Conservation (phyloP, 495 filamentous ascomycete species). For the Umbilicaria muhlenbergii region DNA sequence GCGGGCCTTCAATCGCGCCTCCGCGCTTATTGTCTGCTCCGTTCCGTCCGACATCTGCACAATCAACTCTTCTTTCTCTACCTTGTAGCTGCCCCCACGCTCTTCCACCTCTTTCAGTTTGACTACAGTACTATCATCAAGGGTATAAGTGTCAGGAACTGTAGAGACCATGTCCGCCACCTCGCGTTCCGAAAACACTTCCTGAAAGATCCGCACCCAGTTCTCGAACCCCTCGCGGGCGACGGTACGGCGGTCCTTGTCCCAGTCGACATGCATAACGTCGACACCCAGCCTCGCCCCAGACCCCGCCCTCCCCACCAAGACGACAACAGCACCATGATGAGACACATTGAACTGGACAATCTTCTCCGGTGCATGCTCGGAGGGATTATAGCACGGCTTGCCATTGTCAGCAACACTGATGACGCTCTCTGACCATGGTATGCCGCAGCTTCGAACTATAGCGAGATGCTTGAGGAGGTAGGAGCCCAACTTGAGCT, state of each 20-base stretch:
- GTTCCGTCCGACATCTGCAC: conserved; percentile 6
- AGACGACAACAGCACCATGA: conserved; percentile 61
- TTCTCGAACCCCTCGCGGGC: conserved; percentile 36
- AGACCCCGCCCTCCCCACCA: conserved; percentile 35
- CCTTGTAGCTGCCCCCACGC: conserved; percentile 14
- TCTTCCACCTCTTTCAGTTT: conserved; percentile 15
- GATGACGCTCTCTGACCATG: conserved; percentile 50
- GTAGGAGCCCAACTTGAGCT: conserved; percentile 55
- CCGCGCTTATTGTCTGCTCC: conserved; percentile 5
- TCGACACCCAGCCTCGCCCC: conserved; percentile 20
- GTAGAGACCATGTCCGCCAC: conserved; percentile 40
- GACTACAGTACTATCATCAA: conserved; percentile 17
- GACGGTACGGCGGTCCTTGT: conserved; percentile 21
- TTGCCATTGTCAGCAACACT: conserved; percentile 47
- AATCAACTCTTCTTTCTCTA: conserved; percentile 14
- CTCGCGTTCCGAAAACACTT: conserved; percentile 53
- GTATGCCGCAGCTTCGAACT: conserved; percentile 39
- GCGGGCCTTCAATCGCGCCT: conserved; percentile 34
- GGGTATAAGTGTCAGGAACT: conserved; percentile 13
- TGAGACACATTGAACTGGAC: conserved; percentile 83
- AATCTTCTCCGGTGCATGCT: conserved; percentile 14
- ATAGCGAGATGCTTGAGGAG: conserved; percentile 69
- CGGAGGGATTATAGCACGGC: conserved; percentile 40
- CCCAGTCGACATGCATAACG: conserved; percentile 12
- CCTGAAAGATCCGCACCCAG: conserved; percentile 66